phyloP scores from a whole-genome alignment of 1,139 yeast species.

The Candida buenavistaensis region DNA sequence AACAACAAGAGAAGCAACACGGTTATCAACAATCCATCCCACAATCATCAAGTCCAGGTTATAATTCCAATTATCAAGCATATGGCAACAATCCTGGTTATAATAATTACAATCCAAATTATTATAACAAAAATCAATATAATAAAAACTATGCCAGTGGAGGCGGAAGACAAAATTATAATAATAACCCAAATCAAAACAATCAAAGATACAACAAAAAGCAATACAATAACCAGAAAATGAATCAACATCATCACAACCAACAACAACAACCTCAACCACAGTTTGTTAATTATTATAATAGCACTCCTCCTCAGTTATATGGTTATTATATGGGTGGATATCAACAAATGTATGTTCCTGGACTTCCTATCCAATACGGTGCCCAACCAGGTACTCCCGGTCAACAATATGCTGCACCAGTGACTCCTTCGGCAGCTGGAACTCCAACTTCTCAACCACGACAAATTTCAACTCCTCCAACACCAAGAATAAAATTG shows the following conservation, averaged over 20 bases:
- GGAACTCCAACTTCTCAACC: constrained; percentile 14
- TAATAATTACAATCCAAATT: constrained; percentile 8
- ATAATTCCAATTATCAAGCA: constrained; percentile 4
- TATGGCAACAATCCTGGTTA: constrained; percentile 2
- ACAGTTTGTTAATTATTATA: constrained; percentile 16
- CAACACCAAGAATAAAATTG: constrained; percentile 31
- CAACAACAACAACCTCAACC: constrained; percentile 17
- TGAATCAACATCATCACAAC: constrained; percentile 14
- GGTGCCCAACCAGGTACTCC: constrained; percentile 12
- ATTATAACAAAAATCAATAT: constrained; percentile 10
- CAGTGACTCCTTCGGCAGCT: constrained; percentile 11
- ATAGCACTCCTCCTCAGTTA: constrained; percentile 16
- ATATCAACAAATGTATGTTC: constrained; percentile 19
- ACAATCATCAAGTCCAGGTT: constrained; percentile 6
- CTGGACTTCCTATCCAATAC: constrained; percentile 15
- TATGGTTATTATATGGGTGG: constrained; percentile 16
- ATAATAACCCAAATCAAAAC: constrained; percentile 6
- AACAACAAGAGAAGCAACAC: constrained; percentile 3
- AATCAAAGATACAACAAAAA: constrained; percentile 14
- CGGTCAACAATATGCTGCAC: constrained; percentile 10
- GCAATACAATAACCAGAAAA: constrained; percentile 19
- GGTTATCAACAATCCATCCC: background rate
- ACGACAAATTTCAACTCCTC: constrained; percentile 16
- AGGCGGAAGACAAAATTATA: constrained; percentile 13
- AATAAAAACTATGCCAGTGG: constrained; percentile 6